A percentile compares a stretch with the other conserved stretches of the same genome.
phyloP scores from a whole-genome alignment of 2,329 filamentous ascomycete genomes.

The Sclerotiophoma versabilis region DNA sequence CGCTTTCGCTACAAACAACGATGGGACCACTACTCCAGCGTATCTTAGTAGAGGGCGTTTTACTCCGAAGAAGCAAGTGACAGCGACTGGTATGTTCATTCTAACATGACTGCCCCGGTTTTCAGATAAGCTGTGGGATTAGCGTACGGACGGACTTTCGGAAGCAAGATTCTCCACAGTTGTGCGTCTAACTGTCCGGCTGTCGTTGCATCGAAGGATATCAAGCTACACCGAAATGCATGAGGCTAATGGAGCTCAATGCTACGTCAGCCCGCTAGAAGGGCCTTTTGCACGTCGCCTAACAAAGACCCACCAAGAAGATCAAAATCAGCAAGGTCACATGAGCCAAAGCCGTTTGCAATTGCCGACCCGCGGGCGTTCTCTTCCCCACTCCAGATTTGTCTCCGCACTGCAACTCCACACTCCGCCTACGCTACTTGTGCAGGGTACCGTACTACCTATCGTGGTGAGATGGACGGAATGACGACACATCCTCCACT shows the following conservation, averaged over 20 bases:
- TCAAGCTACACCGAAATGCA: not conserved
- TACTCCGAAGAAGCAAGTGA: slow-evolving; percentile 12
- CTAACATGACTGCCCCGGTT: not conserved
- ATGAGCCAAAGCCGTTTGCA: not conserved
- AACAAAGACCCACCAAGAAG: not conserved
- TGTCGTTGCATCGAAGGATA: not conserved
- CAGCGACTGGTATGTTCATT: not conserved
- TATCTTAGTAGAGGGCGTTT: slow-evolving; percentile 60
- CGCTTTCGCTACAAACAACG: slow-evolving; percentile 61
- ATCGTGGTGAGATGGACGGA: slow-evolving; percentile 1
- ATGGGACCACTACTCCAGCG: slow-evolving; percentile 53
- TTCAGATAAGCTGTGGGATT: not conserved
- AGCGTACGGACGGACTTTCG: not conserved
- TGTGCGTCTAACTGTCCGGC: not conserved
- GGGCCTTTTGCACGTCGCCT: not conserved
- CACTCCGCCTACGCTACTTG: too few relatives aligned
- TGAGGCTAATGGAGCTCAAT: not conserved
- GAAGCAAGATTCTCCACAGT: not conserved
- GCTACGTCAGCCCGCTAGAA: not conserved
- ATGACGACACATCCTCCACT: slow-evolving; percentile 1
- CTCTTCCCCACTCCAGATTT: not conserved
- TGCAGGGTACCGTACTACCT: too few relatives aligned
- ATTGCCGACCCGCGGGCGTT: slow-evolving; percentile 6
- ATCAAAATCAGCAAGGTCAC: not conserved
- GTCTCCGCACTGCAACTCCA: slow-evolving; percentile 10